Evolutionary conservation across 2,329 filamentous ascomycete genomes (phyloP).

Genomic region (Calonectria multiphialidica): DNA sequence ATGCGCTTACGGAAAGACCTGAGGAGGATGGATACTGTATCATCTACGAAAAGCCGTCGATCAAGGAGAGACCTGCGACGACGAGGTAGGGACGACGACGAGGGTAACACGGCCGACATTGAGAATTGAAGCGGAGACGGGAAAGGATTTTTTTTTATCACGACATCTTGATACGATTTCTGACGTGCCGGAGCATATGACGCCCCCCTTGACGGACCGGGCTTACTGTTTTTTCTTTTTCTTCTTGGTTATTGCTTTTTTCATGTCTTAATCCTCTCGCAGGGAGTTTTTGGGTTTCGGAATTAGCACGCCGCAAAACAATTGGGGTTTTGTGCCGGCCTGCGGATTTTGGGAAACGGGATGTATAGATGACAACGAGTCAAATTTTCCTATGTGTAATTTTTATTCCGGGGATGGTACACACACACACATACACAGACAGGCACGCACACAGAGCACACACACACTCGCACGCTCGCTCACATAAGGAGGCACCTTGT

Average conservation of each 20-base stretch:
- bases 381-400: not conserved
- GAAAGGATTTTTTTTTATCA: slow-evolving; percentile 23
- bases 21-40: slow-evolving; percentile 21
- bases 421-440: not conserved
- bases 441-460: too few relatives aligned
- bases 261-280: not conserved
- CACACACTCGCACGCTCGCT: not conserved
- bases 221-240: not conserved
- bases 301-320: not conserved
- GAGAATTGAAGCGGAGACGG: slow-evolving; percentile 29
- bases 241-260: not conserved
- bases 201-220: slow-evolving; percentile 8
- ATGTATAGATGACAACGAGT: slow-evolving; percentile 11
- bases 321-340: not conserved
- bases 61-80: slow-evolving; percentile 1
- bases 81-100: slow-evolving; percentile 24
- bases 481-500: not conserved
- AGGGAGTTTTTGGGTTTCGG: slow-evolving; percentile 19
- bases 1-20: slow-evolving; percentile 36
- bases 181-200: slow-evolving; percentile 3
- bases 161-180: slow-evolving; percentile 2
- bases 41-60: slow-evolving; percentile 12
- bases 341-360: slow-evolving; percentile 9
- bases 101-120: slow-evolving; percentile 33
- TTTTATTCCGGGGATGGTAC: not conserved